Conservation (phyloP, 176 grass and related monocot species). For the Cocos nucifera region DNA sequence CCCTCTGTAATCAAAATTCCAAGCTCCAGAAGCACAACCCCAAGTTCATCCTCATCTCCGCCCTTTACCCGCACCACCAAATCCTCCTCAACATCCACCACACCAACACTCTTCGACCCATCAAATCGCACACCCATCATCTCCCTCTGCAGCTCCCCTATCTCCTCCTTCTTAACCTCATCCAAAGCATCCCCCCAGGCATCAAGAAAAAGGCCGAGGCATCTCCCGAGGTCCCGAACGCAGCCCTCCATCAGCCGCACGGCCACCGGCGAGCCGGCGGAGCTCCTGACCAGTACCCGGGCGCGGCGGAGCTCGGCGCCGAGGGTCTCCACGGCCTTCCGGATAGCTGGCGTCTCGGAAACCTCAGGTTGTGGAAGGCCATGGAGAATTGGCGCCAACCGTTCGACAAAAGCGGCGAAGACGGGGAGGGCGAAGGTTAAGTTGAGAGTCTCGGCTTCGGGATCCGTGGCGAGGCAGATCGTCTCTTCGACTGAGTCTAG, state of each 20-base stretch:
- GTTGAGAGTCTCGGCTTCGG: not conserved
- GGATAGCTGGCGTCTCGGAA: not conserved
- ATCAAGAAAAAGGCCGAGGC: not conserved
- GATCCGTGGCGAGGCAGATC: not conserved
- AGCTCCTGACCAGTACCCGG: not conserved
- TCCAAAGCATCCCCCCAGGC: constrained; percentile 11
- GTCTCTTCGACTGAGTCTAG: constrained; percentile 8
- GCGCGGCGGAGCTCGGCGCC: constrained; percentile 10
- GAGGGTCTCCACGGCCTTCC: constrained; percentile 2
- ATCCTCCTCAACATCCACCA: constrained; percentile 15
- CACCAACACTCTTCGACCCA: not conserved
- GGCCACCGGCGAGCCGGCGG: not conserved
- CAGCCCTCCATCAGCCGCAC: not conserved
- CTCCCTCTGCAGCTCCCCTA: not conserved
- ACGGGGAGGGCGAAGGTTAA: not conserved
- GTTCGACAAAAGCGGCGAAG: constrained; percentile 1
- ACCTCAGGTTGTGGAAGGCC: not conserved
- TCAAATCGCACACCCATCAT: constrained; percentile 11
- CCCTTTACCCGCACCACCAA: constrained; percentile 19
- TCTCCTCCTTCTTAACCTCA: not conserved
- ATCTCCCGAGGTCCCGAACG: constrained; percentile 2
- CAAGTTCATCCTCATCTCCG: constrained; percentile 36
- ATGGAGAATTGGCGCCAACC: constrained; percentile 12
- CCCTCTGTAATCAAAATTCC: constrained; percentile 19
- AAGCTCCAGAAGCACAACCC: constrained; percentile 33